A percentile compares a stretch with the other conserved stretches of the same genome.
Conservation (phyloP, 495 filamentous ascomycete genomes). For the Talaromyces liani region DNA sequence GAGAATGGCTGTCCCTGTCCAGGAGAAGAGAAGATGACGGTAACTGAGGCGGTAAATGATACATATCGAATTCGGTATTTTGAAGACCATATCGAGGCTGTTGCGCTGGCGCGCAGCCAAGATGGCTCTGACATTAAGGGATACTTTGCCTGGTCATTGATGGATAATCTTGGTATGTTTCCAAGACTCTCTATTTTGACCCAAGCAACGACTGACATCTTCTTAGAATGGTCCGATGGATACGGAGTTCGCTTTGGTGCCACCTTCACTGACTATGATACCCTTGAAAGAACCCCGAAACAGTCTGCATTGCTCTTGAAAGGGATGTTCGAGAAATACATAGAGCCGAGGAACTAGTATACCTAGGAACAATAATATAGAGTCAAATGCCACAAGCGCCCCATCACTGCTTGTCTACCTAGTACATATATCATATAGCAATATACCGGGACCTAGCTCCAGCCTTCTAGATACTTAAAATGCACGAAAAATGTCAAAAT, state of each 20-base stretch:
- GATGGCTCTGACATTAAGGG: neutral
- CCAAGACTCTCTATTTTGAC: neutral
- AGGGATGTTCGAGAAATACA: constrained; percentile 5
- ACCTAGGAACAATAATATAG: neutral
- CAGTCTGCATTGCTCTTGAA: constrained; percentile 20
- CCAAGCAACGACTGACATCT: neutral
- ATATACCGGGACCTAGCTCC: neutral
- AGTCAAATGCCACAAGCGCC: too few relatives aligned
- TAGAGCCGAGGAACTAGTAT: neutral
- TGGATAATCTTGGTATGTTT: constrained; percentile 2
- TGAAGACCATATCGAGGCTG: neutral
- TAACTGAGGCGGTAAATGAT: neutral
- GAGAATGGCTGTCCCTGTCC: constrained; percentile 8
- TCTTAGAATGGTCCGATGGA: constrained; percentile 18
- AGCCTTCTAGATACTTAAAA: neutral
- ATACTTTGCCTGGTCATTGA: constrained; percentile 5
- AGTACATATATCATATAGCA: too few relatives aligned
- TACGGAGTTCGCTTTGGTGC: constrained; percentile 11
- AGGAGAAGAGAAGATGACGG: neutral
- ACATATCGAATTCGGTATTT: neutral
- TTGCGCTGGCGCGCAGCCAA: neutral
- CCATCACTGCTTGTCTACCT: too few relatives aligned
- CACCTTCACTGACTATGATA: constrained; percentile 5
- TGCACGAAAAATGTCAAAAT: neutral
- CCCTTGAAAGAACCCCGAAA: constrained; percentile 23